Percentiles rank a stretch among this genome's conserved stretches.
Conservation (phyloP, 1,139 yeast species). For the Saccharomycopsis hybrid region DNA sequence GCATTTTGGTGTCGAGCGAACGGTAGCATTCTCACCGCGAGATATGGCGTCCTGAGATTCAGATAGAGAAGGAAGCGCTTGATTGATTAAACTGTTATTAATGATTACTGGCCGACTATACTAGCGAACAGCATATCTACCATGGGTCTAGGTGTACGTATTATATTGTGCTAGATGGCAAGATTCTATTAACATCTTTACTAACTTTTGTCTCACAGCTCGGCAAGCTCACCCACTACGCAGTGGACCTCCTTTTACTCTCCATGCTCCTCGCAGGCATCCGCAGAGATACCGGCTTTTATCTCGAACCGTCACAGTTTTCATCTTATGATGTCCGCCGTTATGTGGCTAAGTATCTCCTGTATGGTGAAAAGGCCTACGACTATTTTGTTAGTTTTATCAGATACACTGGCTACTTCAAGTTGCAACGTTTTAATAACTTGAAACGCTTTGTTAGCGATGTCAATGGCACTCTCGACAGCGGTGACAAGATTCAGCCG, state of each 20-base stretch:
- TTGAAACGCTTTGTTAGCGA: conserved; percentile 19
- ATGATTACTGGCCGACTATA: too few relatives aligned
- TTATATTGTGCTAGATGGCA: too few relatives aligned
- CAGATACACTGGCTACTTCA: conserved; percentile 24
- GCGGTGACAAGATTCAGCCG: conserved; percentile 14
- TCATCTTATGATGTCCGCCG: conserved; percentile 48
- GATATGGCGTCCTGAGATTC: too few relatives aligned
- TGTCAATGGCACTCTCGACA: conserved; percentile 18
- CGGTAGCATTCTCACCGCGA: too few relatives aligned
- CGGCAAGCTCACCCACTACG: conserved; percentile 49
- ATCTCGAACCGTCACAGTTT: conserved; percentile 33
- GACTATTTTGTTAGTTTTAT: conserved; percentile 31
- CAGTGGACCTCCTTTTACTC: conserved; percentile 51
- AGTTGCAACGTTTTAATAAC: conserved; percentile 19
- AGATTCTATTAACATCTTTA: too few relatives aligned
- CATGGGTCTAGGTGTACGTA: neutral
- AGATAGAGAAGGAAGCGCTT: too few relatives aligned
- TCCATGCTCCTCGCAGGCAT: conserved; percentile 62
- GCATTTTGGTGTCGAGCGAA: too few relatives aligned
- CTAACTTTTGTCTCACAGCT: conserved; percentile 22
- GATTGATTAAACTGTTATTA: too few relatives aligned
- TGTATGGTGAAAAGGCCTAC: conserved; percentile 48
- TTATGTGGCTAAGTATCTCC: conserved; percentile 47
- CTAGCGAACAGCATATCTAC: too few relatives aligned
- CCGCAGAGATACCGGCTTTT: conserved; percentile 59